These are phyloP conservation scores for Euphorbia lathyris DNA, from an alignment of 345 rosid species.

Conservation along the genomic window DNA sequence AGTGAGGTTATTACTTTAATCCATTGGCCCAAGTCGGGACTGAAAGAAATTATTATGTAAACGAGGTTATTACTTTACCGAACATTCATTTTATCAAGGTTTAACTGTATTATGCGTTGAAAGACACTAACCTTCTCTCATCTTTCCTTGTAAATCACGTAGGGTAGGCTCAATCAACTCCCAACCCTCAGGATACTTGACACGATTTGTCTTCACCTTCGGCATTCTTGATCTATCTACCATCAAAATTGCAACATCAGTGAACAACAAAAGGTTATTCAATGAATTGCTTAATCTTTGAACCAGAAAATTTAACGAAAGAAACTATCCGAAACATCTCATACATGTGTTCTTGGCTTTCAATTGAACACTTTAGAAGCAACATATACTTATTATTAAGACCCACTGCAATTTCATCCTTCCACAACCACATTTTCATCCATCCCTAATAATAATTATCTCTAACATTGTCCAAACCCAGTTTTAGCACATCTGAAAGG, in stretches of 20 bases:
- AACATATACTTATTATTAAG: not conserved
- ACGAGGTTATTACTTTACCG: too few relatives aligned
- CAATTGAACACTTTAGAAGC: not conserved
- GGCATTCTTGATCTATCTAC: constrained; percentile 48
- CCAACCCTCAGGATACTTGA: constrained; percentile 82
- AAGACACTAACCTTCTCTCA: constrained; percentile 65
- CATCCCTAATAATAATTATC: too few relatives aligned
- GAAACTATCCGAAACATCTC: not conserved
- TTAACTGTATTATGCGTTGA: not conserved
- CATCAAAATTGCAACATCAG: constrained; percentile 1
- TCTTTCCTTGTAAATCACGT: constrained; percentile 62
- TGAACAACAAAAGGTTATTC: not conserved
- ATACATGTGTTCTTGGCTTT: not conserved
- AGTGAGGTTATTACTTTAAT: too few relatives aligned
- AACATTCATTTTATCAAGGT: too few relatives aligned
- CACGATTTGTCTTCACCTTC: constrained; percentile 70
- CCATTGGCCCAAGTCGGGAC: too few relatives aligned
- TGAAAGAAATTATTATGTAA: too few relatives aligned
- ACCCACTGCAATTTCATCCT: too few relatives aligned
- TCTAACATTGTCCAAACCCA: too few relatives aligned
- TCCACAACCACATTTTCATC: too few relatives aligned
- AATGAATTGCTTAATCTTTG: not conserved
- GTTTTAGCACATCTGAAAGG: too few relatives aligned
- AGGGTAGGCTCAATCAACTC: constrained; percentile 85
- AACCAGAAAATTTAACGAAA: not conserved